phyloP scores from a whole-genome alignment of 305 asterid species.

The Fraxinus ornus region DNA sequence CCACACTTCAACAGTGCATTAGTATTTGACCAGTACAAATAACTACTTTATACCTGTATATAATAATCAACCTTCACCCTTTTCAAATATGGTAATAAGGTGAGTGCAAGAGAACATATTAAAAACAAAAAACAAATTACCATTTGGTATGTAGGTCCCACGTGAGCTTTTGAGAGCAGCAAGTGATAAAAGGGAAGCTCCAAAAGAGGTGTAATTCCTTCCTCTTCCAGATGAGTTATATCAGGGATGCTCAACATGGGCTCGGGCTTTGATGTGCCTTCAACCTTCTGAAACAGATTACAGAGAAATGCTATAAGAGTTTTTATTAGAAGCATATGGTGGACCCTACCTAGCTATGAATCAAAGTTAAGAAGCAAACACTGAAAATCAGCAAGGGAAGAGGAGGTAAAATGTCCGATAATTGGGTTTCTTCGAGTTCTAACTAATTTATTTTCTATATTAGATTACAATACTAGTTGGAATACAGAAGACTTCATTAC shows the following conservation, averaged over 20 bases:
- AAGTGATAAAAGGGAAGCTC: constrained; percentile 8
- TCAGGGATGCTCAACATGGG: not conserved
- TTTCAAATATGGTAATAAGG: not conserved
- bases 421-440: not conserved
- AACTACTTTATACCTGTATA: not conserved
- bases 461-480: not conserved
- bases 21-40: not conserved
- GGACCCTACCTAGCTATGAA: not conserved
- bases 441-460: not conserved
- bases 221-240: not conserved
- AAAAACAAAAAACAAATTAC: not conserved
- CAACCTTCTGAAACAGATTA: not conserved
- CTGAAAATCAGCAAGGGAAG: not conserved
- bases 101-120: not conserved
- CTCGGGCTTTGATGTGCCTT: not conserved
- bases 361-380: not conserved
- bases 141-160: constrained; percentile 10
- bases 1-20: not conserved
- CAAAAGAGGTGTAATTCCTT: not conserved
- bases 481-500: not conserved
- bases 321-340: not conserved
- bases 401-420: not conserved
- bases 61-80: not conserved
- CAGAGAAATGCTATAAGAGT: not conserved
- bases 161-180: not conserved